Conservation (phyloP, 352 stramenopile genomes). For the Globisporangium yorkense region DNA sequence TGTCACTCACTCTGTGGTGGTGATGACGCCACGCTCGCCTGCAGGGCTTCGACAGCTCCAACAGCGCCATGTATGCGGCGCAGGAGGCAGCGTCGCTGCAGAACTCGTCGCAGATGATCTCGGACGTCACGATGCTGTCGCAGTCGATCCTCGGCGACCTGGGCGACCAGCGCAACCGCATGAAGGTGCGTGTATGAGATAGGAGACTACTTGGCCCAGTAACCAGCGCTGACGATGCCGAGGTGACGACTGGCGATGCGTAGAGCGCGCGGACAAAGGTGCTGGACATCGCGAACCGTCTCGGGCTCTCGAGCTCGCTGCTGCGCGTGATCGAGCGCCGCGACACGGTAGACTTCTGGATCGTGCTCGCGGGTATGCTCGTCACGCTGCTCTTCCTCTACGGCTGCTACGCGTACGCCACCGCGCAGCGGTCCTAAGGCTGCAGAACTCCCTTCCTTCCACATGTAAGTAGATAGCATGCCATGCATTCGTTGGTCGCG, state of each 20-base stretch:
- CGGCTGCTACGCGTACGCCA: constrained; percentile 55
- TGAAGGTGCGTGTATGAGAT: constrained; percentile 37
- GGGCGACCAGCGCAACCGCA: constrained; percentile 50
- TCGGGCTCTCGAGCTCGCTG: constrained; percentile 78
- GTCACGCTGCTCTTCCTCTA: constrained; percentile 81
- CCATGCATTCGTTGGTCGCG: neutral
- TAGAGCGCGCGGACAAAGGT: constrained; percentile 74
- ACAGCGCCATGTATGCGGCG: constrained; percentile 64
- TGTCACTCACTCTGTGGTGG: too few species aligned
- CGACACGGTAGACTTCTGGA: constrained; percentile 82
- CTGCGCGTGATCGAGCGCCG: constrained; percentile 77
- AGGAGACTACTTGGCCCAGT: neutral
- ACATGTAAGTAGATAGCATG: neutral
- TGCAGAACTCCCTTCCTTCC: neutral
- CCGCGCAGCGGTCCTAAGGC: neutral
- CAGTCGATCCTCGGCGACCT: constrained; percentile 72
- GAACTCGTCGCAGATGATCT: constrained; percentile 76
- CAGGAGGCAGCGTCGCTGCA: constrained; percentile 79
- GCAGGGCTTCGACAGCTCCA: constrained; percentile 60
- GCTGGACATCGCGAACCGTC: constrained; percentile 76
- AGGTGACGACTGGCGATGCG: neutral
- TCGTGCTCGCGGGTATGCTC: constrained; percentile 77
- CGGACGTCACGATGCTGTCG: constrained; percentile 66
- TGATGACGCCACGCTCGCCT: neutral
- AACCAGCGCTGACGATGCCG: neutral